Evolutionary conservation across 352 stramenopile species (phyloP).

Genomic region (Aphanomyces stellatus): DNA sequence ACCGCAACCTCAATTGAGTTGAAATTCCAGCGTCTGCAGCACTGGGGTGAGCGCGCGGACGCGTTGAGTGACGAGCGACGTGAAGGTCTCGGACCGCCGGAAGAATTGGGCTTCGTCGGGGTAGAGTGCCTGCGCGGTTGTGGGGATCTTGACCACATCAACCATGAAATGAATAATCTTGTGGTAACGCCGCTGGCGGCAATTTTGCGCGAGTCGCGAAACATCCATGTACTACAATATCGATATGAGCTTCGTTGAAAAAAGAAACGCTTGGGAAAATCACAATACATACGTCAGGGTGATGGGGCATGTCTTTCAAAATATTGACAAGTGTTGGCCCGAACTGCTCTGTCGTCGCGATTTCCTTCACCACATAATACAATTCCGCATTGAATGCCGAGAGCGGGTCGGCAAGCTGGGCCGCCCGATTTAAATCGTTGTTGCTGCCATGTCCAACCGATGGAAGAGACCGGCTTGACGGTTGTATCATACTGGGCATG

Average conservation of each 20-base stretch:
- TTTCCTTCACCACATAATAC: not conserved
- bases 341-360: not conserved
- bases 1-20: not conserved
- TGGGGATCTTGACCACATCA: conserved; percentile 6
- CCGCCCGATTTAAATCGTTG: too few species aligned
- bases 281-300: too few species aligned
- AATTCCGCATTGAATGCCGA: conserved; percentile 4
- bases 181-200: conserved; percentile 9
- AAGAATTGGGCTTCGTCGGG: not conserved
- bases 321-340: not conserved
- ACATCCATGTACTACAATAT: conserved; percentile 15
- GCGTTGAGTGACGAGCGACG: not conserved
- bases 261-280: too few species aligned
- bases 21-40: not conserved
- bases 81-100: not conserved
- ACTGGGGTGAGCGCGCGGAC: not conserved
- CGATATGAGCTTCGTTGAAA: not conserved
- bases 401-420: not conserved
- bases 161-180: not conserved
- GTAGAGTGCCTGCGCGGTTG: not conserved
- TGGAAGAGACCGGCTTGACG: not conserved
- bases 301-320: not conserved
- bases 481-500: too few species aligned
- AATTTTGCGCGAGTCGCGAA: not conserved
- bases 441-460: too few species aligned